phyloP scores from a whole-genome alignment of 2,329 filamentous ascomycete genomes.

The Epichloe coenophiala region DNA sequence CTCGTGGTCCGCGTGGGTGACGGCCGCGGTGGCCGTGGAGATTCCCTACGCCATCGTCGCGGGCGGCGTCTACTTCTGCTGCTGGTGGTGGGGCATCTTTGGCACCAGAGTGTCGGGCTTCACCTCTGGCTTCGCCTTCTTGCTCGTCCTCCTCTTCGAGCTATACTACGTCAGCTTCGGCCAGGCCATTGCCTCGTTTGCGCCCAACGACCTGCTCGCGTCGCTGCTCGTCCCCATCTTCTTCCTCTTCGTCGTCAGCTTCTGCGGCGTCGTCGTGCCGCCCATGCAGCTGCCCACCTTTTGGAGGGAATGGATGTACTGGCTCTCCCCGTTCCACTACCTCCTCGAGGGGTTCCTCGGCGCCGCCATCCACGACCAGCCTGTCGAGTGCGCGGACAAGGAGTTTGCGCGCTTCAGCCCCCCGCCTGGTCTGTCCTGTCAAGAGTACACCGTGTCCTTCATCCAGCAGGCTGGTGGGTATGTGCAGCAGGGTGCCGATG shows the following conservation, averaged over 20 bases:
- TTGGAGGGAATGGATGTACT: constrained; percentile 54
- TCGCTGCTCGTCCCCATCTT: constrained; percentile 54
- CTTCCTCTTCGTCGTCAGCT: constrained; percentile 56
- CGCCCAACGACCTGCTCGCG: constrained; percentile 53
- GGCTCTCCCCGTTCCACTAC: constrained; percentile 55
- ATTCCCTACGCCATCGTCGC: constrained; percentile 56
- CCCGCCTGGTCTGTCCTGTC: constrained; percentile 45
- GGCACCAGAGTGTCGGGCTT: constrained; percentile 37
- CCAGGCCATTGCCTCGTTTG: constrained; percentile 52
- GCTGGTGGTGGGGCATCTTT: constrained; percentile 45
- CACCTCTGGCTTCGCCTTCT: constrained; percentile 46
- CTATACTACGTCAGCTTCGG: constrained; percentile 52
- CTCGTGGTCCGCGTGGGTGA: constrained; percentile 58
- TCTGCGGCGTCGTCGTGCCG: constrained; percentile 59
- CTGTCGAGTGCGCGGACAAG: constrained; percentile 37
- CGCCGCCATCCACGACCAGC: constrained; percentile 38
- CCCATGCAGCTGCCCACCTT: constrained; percentile 43
- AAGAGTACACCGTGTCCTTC: constrained; percentile 42
- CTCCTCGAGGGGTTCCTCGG: constrained; percentile 49
- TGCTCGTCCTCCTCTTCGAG: constrained; percentile 53
- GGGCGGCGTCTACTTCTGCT: constrained; percentile 34
- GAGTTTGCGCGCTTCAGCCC: constrained; percentile 49
- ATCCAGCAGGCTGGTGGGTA: constrained; percentile 44
- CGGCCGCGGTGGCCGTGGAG: constrained; percentile 52
- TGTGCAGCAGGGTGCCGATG: constrained; percentile 39